phyloP scores from a whole-genome alignment of 192 early-diverging fungal species.

The Geranomyces michiganensis region DNA sequence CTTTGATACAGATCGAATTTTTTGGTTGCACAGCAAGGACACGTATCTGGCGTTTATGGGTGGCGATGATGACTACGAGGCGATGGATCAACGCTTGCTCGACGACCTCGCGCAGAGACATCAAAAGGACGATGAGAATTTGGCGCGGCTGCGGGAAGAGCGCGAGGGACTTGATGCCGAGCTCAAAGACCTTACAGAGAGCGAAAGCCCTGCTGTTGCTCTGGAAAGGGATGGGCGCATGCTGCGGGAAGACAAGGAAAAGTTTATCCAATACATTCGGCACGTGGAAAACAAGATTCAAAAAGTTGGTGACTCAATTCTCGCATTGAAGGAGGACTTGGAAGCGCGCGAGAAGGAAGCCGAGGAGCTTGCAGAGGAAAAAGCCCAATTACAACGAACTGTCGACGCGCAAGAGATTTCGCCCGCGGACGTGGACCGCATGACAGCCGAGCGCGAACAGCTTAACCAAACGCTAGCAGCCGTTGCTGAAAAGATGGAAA shows the following conservation, averaged over 20 bases:
- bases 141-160: constrained; percentile 50
- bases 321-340: constrained; percentile 44
- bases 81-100: constrained; percentile 59
- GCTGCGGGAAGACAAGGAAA: constrained; percentile 62
- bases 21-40: constrained; percentile 69
- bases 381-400: constrained; percentile 55
- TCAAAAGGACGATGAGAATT: constrained; percentile 48
- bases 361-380: constrained; percentile 55
- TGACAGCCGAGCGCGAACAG: constrained; percentile 77
- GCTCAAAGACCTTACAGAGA: constrained; percentile 30
- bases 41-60: constrained; percentile 69
- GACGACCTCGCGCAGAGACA: constrained; percentile 63
- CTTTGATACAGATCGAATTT: constrained; percentile 60
- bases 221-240: constrained; percentile 58
- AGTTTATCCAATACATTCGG: constrained; percentile 57
- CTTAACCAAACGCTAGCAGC: constrained; percentile 56
- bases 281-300: constrained; percentile 46
- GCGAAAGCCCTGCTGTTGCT: constrained; percentile 53
- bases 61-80: constrained; percentile 66
- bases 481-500: constrained; percentile 58
- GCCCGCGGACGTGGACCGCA: constrained; percentile 78
- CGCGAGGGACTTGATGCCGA: constrained; percentile 56
- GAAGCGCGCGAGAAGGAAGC: constrained; percentile 41
- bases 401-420: constrained; percentile 78
- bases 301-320: constrained; percentile 56